Base-by-base conservation (phyloP, 805 yeast species). In the Wickerhamiella musiphila region DNA sequence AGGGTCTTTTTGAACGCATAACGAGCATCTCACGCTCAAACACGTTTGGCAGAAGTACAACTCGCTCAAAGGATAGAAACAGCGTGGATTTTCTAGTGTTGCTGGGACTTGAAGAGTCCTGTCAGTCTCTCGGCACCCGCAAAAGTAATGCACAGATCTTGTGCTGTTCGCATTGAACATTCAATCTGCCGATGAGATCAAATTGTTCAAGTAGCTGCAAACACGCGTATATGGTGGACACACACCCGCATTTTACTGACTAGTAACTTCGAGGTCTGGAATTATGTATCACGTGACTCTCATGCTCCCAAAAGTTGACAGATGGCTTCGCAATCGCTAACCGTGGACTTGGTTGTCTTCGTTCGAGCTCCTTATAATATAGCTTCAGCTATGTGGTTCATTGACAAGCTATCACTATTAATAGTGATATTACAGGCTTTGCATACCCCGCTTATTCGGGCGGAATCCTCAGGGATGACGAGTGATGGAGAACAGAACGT, bases 31-130 rank as follows among this genome's bases (percentile, higher is more conserved):
- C 10, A 56, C 26, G 7, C 55, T 39, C 15, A 33, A 41, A 37
- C 63, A 58, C n/a, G 35, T 35, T 17, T 45, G 50, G 37, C 63
- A 58, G 37, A 50, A 58, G 31, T 54, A 56, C 23, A 58, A 45
- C 28, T 38, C 31, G 35, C 46, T 47, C 4, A 52, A 36, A 13
- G 43, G 29, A 32, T 46, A 46, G 19, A 43, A 42, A 15, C 52
- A 42, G 14, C 28, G 29, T 11, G 38, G 29, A 27, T 40, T 42
- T 17, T 32, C 23, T 8, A 51, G 28, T 2, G 47, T 34, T 11
- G 34, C 38, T 8, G 54, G 54, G 9, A 34, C 17, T 9, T 33
- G 33, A 11, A 10, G 7, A 2, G 4, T n/a, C n/a, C n/a, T 13
- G 17, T 29, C 23, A 6, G 29, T 25, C 26, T 36, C 39, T 3